Base-by-base conservation (phyloP, 768 basidiomycete genomes). In the Lentinula sp. region DNA sequence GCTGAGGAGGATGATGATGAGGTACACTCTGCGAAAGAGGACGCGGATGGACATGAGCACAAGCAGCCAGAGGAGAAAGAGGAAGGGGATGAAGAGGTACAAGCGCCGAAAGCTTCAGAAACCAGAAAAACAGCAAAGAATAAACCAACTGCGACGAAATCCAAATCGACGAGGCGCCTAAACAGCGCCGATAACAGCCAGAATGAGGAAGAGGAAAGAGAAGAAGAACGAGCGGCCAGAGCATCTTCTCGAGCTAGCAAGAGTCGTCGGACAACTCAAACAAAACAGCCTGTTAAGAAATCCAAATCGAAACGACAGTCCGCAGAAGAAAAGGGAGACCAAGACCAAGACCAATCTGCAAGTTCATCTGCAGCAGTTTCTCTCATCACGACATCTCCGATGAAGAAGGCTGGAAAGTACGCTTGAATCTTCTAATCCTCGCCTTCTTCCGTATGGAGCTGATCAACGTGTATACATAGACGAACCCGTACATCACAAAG, bases 371-470 rank as follows among this genome's bases (percentile, higher is more conserved):
- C 40, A n/a, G 40, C 2, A 49, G 21, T 11, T 31, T 28, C 48
- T 49, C 21, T 21, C 8, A 40, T 45, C 55, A 43, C 16, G n/a
- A 28, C 55, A 15, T 56, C 55, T 28, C 37, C 55, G 21, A 56
- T 56, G 55, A 56, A 56, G 40, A 56, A 56, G 21, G 55, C 40
- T 43, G 39, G 55, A 43, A 56, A 56, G 55, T 56, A 56, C 9
- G 55, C 15, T 43, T 28, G 1, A 21, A 15, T 16, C n/a, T 32
- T 35, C 18, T 9, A 34, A n/a, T n/a, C 5, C 10, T 28, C 15
- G 9, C 34, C 34, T 21, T 39, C 15, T 39, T 56, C 13, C n/a
- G 2, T 28, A 32, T 35, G 10, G n/a, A 28, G 15, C 4, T 42
- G 11, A 54, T 21, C 3, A 21, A 35, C 10, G 5, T 16, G 21